Conservation (phyloP, 345 rosid species). For the Euphorbia peplus region DNA sequence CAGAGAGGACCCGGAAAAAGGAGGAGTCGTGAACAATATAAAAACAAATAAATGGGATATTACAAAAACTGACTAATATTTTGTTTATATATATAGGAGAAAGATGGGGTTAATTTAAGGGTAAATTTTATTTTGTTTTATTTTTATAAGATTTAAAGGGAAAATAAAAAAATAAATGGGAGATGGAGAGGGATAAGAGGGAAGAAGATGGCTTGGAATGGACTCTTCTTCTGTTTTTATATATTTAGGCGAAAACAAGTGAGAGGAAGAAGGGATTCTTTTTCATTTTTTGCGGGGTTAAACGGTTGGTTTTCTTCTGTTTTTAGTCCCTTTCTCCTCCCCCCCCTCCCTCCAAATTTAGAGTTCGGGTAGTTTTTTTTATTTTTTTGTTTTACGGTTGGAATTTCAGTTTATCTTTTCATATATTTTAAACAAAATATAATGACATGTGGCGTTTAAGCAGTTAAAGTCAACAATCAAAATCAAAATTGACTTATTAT, state of each 20-base stretch:
- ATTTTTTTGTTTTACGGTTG: background rate
- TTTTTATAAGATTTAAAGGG: too few species aligned
- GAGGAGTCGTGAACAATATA: background rate
- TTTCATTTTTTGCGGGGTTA: conserved; percentile 19
- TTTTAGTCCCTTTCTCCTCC: conserved; percentile 17
- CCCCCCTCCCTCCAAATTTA: background rate
- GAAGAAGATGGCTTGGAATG: conserved; percentile 42
- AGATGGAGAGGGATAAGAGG: background rate
- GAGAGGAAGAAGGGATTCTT: conserved; percentile 10
- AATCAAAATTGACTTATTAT: too few species aligned
- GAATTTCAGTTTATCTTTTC: too few species aligned
- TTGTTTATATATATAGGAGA: background rate
- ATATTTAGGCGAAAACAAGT: too few species aligned
- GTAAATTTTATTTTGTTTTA: too few species aligned
- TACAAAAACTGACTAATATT: too few species aligned
- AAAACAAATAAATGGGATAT: background rate
- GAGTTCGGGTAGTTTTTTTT: background rate
- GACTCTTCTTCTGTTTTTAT: too few species aligned
- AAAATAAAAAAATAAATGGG: background rate
- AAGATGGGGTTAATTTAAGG: background rate
- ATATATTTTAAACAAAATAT: too few species aligned
- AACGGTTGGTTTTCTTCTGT: conserved; percentile 8
- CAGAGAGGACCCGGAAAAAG: background rate
- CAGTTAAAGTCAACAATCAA: too few species aligned
- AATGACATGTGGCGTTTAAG: too few species aligned